A percentile compares a stretch with the other conserved stretches of the same genome.
Conservation (phyloP, 495 filamentous ascomycete species). For the Neurospora sp. region DNA sequence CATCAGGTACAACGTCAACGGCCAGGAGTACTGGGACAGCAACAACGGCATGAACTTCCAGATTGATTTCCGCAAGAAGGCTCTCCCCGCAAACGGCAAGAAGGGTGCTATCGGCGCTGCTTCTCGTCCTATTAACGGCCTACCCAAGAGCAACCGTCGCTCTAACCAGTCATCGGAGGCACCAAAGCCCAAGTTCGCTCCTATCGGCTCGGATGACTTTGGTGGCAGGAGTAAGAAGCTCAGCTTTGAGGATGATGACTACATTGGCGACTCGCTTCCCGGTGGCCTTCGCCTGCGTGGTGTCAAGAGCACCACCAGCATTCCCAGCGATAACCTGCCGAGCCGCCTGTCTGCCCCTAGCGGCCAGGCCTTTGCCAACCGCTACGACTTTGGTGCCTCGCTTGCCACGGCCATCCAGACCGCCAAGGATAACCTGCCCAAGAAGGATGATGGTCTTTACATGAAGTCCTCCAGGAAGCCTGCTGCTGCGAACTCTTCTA, state of each 20-base stretch:
- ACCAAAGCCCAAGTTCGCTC: conserved; percentile 51
- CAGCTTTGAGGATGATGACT: conserved; percentile 40
- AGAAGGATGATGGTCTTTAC: conserved; percentile 39
- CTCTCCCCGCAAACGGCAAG: conserved; percentile 46
- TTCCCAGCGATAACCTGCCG: conserved; percentile 40
- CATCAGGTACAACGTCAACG: conserved; percentile 76
- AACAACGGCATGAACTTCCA: conserved; percentile 80
- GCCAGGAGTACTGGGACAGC: conserved; percentile 93
- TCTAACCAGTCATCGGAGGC: conserved; percentile 30
- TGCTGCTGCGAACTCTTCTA: conserved; percentile 7
- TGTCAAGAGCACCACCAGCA: conserved; percentile 33
- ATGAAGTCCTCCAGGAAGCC: conserved; percentile 36
- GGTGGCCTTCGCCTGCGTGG: conserved; percentile 40
- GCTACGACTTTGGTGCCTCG: conserved; percentile 90
- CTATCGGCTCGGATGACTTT: conserved; percentile 61
- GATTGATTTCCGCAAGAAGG: conserved; percentile 78
- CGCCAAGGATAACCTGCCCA: conserved; percentile 42
- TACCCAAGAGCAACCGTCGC: conserved; percentile 69
- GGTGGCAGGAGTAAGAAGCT: conserved; percentile 45
- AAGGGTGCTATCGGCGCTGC: conserved; percentile 37
- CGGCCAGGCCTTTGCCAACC: conserved; percentile 74
- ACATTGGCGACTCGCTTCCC: conserved; percentile 38
- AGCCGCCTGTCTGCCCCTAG: conserved; percentile 43
- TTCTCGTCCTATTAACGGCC: conserved; percentile 44
- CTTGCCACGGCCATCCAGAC: conserved; percentile 71